These are phyloP conservation scores for Solanum bulbocastanum DNA, from an alignment of 257 asterid genomes.

Conservation along the genomic window DNA sequence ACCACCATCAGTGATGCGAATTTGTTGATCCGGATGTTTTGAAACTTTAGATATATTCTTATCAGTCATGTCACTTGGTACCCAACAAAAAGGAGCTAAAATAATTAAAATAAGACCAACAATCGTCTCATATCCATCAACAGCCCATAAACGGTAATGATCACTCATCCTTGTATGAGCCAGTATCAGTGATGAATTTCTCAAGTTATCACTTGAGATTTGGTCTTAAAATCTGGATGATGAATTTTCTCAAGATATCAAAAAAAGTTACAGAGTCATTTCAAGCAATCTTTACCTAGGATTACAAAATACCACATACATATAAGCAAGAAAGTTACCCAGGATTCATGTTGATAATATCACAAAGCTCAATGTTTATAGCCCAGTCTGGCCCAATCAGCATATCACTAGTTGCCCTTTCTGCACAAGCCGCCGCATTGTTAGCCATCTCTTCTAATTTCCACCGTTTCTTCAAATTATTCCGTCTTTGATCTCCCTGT, in stretches of 20 bases:
- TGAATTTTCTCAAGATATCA: slow-evolving; percentile 11
- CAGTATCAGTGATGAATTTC: slow-evolving; percentile 19
- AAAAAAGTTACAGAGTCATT: background rate
- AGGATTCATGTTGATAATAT: slow-evolving; percentile 64
- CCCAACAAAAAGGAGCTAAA: slow-evolving; percentile 42
- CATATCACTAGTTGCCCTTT: slow-evolving; percentile 92
- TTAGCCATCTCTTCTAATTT: slow-evolving; percentile 49
- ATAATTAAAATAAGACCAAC: slow-evolving; percentile 1
- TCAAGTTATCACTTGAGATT: slow-evolving; percentile 8
- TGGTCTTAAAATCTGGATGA: slow-evolving; percentile 12
- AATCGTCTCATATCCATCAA: slow-evolving; percentile 24
- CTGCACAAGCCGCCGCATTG: slow-evolving; percentile 74
- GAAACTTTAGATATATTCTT: slow-evolving; percentile 5
- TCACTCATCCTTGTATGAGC: slow-evolving; percentile 24
- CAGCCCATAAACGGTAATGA: slow-evolving; percentile 18
- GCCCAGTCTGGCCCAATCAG: slow-evolving; percentile 99
- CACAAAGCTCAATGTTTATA: slow-evolving; percentile 87
- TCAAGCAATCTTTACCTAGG: background rate
- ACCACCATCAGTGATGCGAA: background rate
- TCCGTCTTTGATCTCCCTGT: slow-evolving; percentile 7
- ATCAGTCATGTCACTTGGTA: slow-evolving; percentile 18
- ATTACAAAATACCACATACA: slow-evolving; percentile 16
- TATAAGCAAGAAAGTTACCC: slow-evolving; percentile 15
- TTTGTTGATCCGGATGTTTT: slow-evolving; percentile 15
- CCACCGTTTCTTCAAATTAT: slow-evolving; percentile 8